Conservation (phyloP, 306 rosid species). For the Castanopsis chinensis region DNA sequence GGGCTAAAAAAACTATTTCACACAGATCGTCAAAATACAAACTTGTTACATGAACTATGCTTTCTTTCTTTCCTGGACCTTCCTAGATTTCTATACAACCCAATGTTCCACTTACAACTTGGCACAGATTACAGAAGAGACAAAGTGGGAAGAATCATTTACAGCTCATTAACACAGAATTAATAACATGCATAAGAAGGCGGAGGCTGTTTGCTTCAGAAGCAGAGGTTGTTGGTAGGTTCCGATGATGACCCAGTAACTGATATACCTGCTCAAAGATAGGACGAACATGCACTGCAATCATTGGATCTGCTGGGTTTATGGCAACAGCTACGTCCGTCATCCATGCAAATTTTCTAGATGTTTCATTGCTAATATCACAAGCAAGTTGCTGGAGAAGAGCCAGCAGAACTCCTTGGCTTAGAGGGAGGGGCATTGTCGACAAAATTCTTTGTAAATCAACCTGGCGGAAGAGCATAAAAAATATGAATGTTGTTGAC, state of each 20-base stretch:
- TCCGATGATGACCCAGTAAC: constrained; percentile 48
- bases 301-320: constrained; percentile 56
- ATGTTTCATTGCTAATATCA: constrained; percentile 44
- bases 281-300: constrained; percentile 41
- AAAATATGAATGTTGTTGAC: constrained; percentile 9
- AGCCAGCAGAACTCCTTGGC: constrained; percentile 73
- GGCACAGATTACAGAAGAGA: constrained; percentile 16
- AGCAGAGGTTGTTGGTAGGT: constrained; percentile 40
- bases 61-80: constrained; percentile 26
- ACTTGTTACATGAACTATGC: constrained; percentile 26
- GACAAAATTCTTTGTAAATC: constrained; percentile 55
- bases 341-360: constrained; percentile 64
- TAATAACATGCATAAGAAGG: constrained; percentile 70
- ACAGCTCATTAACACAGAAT: constrained; percentile 61
- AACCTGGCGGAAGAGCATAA: constrained; percentile 41
- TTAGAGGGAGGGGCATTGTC: constrained; percentile 54
- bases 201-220: constrained; percentile 54
- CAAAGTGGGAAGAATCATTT: constrained; percentile 41
- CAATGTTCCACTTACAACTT: constrained; percentile 26
- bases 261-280: constrained; percentile 58
- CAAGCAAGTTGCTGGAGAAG: constrained; percentile 71
- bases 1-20: constrained; percentile 23
- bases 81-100: constrained; percentile 44
- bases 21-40: constrained; percentile 27
- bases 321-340: constrained; percentile 59